phyloP scores from a whole-genome alignment of 345 rosid species.

The Microcos paniculata region DNA sequence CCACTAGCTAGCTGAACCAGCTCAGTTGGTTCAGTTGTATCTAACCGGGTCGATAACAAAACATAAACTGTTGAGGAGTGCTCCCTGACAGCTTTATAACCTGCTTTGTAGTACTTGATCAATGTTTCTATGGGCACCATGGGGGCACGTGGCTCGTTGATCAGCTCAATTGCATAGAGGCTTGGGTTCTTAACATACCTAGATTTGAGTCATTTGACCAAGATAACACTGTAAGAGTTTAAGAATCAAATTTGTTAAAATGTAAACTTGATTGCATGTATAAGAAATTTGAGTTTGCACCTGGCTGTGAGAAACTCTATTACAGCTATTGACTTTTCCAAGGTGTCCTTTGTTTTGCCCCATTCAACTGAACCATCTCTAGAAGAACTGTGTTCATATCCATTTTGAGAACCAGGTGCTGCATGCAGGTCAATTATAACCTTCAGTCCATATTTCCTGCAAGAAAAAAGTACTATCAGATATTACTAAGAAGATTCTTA shows the following conservation, averaged over 20 bases:
- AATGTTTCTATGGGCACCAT: conserved; percentile 31
- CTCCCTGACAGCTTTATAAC: conserved; percentile 50
- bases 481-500: neutral
- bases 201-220: neutral
- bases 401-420: conserved; percentile 64
- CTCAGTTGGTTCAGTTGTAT: conserved; percentile 39
- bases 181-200: conserved; percentile 50
- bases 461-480: conserved; percentile 19
- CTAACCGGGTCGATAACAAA: conserved; percentile 49
- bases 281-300: neutral
- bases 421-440: conserved; percentile 57
- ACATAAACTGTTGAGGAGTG: neutral
- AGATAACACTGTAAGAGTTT: neutral
- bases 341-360: conserved; percentile 46
- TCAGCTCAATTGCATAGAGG: conserved; percentile 53
- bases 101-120: conserved; percentile 45
- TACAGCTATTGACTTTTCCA: conserved; percentile 41
- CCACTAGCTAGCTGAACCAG: conserved; percentile 46
- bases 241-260: neutral
- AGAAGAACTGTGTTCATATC: conserved; percentile 47
- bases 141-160: conserved; percentile 56
- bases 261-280: neutral
- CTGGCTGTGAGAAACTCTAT: conserved; percentile 53
- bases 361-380: conserved; percentile 43
- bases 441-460: conserved; percentile 45